phyloP scores from a whole-genome alignment of 768 basidiomycete genomes.

The Crepidotus variabilis region DNA sequence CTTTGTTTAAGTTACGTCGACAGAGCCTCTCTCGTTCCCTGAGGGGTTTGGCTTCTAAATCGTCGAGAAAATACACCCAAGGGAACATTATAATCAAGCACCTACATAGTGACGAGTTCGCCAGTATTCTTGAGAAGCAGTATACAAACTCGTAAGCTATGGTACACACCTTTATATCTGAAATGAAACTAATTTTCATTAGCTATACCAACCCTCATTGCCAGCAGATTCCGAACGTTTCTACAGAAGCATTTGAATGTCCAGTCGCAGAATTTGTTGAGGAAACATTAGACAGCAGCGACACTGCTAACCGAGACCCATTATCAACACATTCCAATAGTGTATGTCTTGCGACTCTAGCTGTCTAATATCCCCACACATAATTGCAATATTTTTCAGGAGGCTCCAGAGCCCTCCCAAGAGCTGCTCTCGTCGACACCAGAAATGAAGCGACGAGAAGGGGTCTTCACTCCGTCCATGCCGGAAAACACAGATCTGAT shows the following conservation, averaged over 20 bases:
- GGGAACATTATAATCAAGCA: background rate
- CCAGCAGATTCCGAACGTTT: no score
- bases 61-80: background rate
- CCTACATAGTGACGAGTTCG: background rate
- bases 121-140: background rate
- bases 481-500: background rate
- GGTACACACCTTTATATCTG: no score
- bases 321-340: background rate
- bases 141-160: background rate
- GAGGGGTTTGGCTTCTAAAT: background rate
- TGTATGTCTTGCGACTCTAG: background rate
- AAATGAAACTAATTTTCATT: no score
- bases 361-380: background rate
- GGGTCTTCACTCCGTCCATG: background rate
- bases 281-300: no score
- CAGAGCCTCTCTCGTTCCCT: background rate
- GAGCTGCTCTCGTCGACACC: no score
- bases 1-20: background rate
- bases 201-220: no score
- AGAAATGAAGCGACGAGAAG: no score
- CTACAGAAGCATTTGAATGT: no score
- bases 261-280: no score
- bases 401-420: background rate
- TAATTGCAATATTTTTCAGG: background rate
- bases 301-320: background rate